phyloP scores from a whole-genome alignment of 2,329 filamentous ascomycete genomes.

The Fragosphaeria purpurea region DNA sequence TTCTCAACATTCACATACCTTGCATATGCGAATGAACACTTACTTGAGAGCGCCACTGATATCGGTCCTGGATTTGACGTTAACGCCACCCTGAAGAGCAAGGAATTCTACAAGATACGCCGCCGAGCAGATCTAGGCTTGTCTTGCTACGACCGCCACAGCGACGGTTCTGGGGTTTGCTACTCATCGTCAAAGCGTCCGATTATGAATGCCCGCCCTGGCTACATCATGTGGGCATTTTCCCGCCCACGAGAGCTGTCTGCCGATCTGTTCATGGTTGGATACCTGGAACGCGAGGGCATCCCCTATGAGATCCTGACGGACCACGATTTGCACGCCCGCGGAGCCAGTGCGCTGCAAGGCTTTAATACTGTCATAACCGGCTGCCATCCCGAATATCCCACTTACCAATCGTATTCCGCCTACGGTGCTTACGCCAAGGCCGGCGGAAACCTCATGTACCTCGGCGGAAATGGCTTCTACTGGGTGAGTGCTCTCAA shows the following conservation, averaged over 20 bases:
- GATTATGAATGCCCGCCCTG: slow-evolving; percentile 27
- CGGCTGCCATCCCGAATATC: slow-evolving; percentile 26
- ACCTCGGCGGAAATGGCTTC: slow-evolving; percentile 27
- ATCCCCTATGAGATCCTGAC: slow-evolving; percentile 25
- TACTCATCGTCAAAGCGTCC: slow-evolving; percentile 23
- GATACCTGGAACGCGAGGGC: slow-evolving; percentile 21
- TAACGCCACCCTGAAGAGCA: neutral
- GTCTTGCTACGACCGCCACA: slow-evolving; percentile 27
- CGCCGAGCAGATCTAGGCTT: slow-evolving; percentile 23
- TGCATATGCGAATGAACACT: slow-evolving; percentile 7
- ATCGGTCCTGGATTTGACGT: neutral
- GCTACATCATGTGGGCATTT: slow-evolving; percentile 25
- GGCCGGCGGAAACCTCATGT: slow-evolving; percentile 25
- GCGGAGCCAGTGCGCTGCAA: slow-evolving; percentile 12
- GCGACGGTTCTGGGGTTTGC: slow-evolving; percentile 24
- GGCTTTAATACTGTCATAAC: slow-evolving; percentile 20
- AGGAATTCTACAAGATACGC: neutral
- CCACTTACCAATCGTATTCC: slow-evolving; percentile 18
- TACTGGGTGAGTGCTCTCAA: slow-evolving; percentile 22
- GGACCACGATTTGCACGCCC: slow-evolving; percentile 24
- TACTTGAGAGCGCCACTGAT: neutral
- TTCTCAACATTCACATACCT: slow-evolving; percentile 6
- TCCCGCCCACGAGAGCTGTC: slow-evolving; percentile 24
- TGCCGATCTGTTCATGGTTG: slow-evolving; percentile 25
- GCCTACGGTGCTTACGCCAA: slow-evolving; percentile 20